Base-by-base conservation (phyloP, 78 protist species). In the Speleostelium caveatum region DNA sequence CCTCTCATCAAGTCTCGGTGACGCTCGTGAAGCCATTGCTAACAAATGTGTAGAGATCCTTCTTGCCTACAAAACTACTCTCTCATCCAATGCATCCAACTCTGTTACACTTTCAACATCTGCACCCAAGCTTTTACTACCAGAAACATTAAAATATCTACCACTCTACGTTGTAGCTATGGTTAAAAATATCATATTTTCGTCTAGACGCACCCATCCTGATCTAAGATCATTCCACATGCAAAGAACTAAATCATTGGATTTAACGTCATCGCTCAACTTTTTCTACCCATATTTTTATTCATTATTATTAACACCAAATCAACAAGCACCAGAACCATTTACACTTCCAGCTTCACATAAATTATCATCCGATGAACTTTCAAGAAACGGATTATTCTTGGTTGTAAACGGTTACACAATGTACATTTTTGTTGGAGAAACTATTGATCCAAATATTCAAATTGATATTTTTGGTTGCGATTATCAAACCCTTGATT, bases 21-120 rank as follows among this genome's bases (percentile, higher is more conserved):
- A 89, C 38, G 94, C 96, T 16, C 36, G 96, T 12, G 94, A 88
- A n/a, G 94, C 86, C 2, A 56, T 94, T 3, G 85, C 89, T 39
- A 77, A 75, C 19, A 68, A 78, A 33, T 62, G 87, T 38, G 92
- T 73, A 17, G 96, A 87, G 21, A 87, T 87, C 2, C 38, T 94
- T n/a, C 41, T 56, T 30, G 80, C 74, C n/a, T 94, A 80, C 42
- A 73, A 76, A 58, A 60, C 30, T 24, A 59, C 63, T 35, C 61
- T 74, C 4, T 5, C 51, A 0, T 7, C 35, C 5, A 67, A 38
- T 26, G 22, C 68, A 1, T 36, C 42, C 21, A 33, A 67, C 17
- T 17, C 56, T 3, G 78, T 72, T 7, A 91, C 89, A 26, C 73
- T 67, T 21, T 42, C 58, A 6, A 51, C 88, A 30, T 38, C 49